Evolutionary conservation across 2,329 filamentous ascomycete species (phyloP), one percentile per base, ranked within the genome.

Genomic region (Pyrenophora tritici-repentis): DNA sequence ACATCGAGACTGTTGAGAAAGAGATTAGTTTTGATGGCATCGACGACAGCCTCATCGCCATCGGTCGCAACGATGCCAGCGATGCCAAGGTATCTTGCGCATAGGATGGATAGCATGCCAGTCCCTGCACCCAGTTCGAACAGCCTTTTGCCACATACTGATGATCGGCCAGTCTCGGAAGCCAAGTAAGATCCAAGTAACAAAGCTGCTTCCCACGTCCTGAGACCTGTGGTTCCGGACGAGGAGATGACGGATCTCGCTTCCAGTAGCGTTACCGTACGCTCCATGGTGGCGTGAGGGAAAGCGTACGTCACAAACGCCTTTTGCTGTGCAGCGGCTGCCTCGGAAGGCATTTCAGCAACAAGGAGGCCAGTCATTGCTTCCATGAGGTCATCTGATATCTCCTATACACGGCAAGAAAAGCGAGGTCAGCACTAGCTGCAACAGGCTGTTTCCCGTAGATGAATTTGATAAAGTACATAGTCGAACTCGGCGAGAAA

Each of bases 141-240:
- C 1, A 92, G 73, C 6, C 77, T 79, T 64, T 84, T 86, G 2
- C 76, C 79, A 6, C 63, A 63, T 22, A 90, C 75, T 3, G 80
- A 63, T 2, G 66, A 55, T 35, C 70, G 72, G n/a, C 82, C 82
- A 9, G 63, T 40, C 4, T 73, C 55, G 26, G 72, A 71, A 3
- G 62, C 83, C 17, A 92, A 81, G 62, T 86, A 91, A 37, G 86
- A 81, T 1, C 87, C 87, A 0, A 93, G 78, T 60, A 91, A 87
- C 7, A 93, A 75, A 1, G 88, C 85, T 1, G 89, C 89, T 70
- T 93, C 90, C 90, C 89, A 94, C 0, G 90, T 93, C 29, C 89
- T 82, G 18, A 89, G 79, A 1, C 89, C 89, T 0, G 89, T 93
- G 1, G 88, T 91, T 1, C 88, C 88, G 0, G 80, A 81, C 2